These are phyloP conservation scores for Castanea sativa DNA, from an alignment of 306 rosid genomes.

Conservation along the genomic window DNA sequence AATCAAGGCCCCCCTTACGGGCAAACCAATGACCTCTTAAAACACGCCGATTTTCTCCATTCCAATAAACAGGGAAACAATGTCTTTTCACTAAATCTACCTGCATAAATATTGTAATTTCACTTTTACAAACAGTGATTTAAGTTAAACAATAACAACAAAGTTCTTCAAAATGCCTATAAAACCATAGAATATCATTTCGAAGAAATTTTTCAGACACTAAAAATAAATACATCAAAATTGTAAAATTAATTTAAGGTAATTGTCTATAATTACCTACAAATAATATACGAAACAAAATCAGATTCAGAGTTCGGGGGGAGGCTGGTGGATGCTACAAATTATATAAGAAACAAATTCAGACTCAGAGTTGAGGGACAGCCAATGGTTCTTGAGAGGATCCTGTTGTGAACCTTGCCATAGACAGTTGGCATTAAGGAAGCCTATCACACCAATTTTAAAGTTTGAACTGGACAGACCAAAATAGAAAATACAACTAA, in stretches of 20 bases:
- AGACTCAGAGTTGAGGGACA: not conserved
- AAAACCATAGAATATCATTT: not conserved
- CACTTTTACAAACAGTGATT: constrained; percentile 15
- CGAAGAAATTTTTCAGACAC: not conserved
- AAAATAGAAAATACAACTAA: not conserved
- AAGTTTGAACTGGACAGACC: not conserved
- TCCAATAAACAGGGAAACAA: constrained; percentile 97
- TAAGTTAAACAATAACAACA: not conserved
- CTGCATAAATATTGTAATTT: constrained; percentile 39
- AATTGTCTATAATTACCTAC: not conserved
- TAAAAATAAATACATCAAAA: not conserved
- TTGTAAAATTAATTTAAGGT: not conserved
- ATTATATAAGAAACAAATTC: not conserved
- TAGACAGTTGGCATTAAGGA: not conserved
- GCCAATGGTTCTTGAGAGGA: not conserved
- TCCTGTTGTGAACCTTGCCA: not conserved
- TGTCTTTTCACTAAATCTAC: constrained; percentile 78
- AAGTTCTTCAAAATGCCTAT: not conserved
- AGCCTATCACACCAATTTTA: not conserved
- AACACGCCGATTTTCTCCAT: constrained; percentile 94
- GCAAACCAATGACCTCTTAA: constrained; percentile 99
- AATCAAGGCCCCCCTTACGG: constrained; percentile 89
- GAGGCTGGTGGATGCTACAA: not conserved
- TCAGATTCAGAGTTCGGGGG: not conserved
- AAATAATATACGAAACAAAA: not conserved